Evolutionary conservation across 2,329 filamentous ascomycete species (phyloP).

Genomic region (Chalaropsis thielavioides): DNA sequence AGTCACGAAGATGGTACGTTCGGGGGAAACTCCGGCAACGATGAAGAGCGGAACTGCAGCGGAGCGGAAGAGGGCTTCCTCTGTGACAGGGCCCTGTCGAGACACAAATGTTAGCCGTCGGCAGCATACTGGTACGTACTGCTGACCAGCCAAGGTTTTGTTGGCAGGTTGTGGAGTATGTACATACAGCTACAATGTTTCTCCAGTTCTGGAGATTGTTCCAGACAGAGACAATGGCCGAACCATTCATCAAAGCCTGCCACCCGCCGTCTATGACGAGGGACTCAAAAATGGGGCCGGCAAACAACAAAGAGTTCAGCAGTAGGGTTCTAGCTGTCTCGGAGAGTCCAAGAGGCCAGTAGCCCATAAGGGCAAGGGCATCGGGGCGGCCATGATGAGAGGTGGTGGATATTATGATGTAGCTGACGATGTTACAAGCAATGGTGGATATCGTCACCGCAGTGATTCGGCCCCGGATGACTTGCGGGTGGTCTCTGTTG

Average conservation of each 20-base stretch:
- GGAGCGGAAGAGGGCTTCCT: constrained; percentile 87
- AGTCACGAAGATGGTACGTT: constrained; percentile 59
- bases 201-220: constrained; percentile 70
- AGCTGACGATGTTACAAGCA: constrained; percentile 46
- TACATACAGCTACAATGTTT: constrained; percentile 68
- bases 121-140: background rate
- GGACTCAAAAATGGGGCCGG: constrained; percentile 69
- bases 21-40: constrained; percentile 44
- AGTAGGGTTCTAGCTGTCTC: constrained; percentile 52
- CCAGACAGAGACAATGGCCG: constrained; percentile 44
- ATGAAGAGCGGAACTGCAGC: constrained; percentile 72
- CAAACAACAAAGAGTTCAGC: constrained; percentile 65
- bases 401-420: constrained; percentile 46
- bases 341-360: constrained; percentile 57
- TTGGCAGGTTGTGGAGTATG: background rate
- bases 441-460: constrained; percentile 65
- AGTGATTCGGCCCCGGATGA: constrained; percentile 74
- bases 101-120: constrained; percentile 9
- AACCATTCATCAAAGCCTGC: constrained; percentile 46
- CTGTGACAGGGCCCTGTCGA: constrained; percentile 57
- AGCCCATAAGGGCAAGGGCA: constrained; percentile 46
- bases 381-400: constrained; percentile 7
- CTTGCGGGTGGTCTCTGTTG: constrained; percentile 73
- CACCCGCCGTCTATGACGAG: constrained; percentile 59
- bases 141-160: background rate